Conservation (phyloP, 208 protist genomes). For the Wallacemonas sp. region DNA sequence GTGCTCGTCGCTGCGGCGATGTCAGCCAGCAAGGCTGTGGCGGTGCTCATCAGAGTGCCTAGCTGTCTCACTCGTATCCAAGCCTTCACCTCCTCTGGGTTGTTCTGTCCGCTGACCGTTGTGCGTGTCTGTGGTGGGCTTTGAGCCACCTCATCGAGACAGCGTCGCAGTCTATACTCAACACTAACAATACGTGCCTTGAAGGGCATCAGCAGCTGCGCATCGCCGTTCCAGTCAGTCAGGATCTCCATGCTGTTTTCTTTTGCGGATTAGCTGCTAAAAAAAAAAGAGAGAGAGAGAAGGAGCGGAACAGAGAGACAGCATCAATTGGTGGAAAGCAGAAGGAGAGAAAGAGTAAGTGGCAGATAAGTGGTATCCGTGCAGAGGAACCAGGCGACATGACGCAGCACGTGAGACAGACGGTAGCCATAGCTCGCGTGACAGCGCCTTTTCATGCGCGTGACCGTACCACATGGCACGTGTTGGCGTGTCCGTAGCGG, state of each 20-base stretch:
- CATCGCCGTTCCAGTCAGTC: too few relatives aligned
- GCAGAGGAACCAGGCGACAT: too few relatives aligned
- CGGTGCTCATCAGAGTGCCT: neutral
- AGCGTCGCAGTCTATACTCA: neutral
- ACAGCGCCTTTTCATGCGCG: too few relatives aligned
- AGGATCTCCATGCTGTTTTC: too few relatives aligned
- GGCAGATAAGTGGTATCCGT: too few relatives aligned
- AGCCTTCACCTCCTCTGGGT: neutral
- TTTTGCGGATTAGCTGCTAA: neutral
- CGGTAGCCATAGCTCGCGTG: too few relatives aligned
- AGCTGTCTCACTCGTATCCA: neutral
- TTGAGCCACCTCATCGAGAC: neutral
- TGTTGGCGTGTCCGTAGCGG: too few relatives aligned
- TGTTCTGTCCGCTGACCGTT: too few relatives aligned
- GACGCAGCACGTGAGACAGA: too few relatives aligned
- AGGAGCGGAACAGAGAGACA: neutral
- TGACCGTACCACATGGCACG: too few relatives aligned
- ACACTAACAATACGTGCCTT: neutral
- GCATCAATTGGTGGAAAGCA: too few relatives aligned
- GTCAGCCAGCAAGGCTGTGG: neutral
- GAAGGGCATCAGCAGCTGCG: neutral
- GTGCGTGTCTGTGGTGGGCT: neutral
- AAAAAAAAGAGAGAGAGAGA: constrained; percentile 17
- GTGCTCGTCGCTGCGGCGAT: neutral
- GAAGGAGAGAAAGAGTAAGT: too few relatives aligned